Conservation (phyloP, 179 eudicot genomes). For the Silene coronaria region DNA sequence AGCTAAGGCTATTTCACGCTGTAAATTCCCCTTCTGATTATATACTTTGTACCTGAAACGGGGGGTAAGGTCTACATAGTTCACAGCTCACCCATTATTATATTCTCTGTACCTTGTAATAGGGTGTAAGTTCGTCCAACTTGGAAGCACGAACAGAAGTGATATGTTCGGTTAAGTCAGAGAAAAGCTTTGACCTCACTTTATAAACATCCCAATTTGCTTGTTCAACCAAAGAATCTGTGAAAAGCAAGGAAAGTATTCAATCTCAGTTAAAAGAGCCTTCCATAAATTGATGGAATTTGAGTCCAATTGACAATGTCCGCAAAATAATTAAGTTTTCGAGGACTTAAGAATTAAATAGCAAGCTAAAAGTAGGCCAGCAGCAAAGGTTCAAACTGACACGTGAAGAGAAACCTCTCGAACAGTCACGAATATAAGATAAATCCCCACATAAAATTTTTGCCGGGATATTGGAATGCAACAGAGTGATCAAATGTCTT, state of each 20-base stretch:
- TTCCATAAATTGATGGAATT: not conserved
- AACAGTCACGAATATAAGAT: no score
- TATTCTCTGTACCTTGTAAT: conserved; percentile 53
- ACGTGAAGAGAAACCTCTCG: not conserved
- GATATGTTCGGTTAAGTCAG: conserved; percentile 77
- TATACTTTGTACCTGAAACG: no score
- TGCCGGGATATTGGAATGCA: not conserved
- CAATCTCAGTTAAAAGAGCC: not conserved
- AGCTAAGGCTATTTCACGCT: no score
- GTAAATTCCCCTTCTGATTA: no score
- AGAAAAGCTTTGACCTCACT: conserved; percentile 67
- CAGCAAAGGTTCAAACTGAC: no score
- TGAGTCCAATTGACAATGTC: no score
- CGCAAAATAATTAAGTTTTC: conserved; percentile 8
- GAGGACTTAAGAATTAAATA: not conserved
- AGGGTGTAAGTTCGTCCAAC: conserved; percentile 67
- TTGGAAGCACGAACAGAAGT: conserved; percentile 65
- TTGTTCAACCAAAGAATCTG: conserved; percentile 70
- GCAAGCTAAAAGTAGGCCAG: not conserved
- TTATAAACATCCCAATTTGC: conserved; percentile 78
- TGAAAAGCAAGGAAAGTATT: not conserved
- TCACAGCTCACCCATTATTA: no score
- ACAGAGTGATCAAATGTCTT: no score
- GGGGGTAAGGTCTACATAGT: no score
- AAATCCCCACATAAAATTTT: not conserved